Base-by-base conservation (phyloP, 1,139 yeast genomes). In the Saccharomyces pastorianus region DNA sequence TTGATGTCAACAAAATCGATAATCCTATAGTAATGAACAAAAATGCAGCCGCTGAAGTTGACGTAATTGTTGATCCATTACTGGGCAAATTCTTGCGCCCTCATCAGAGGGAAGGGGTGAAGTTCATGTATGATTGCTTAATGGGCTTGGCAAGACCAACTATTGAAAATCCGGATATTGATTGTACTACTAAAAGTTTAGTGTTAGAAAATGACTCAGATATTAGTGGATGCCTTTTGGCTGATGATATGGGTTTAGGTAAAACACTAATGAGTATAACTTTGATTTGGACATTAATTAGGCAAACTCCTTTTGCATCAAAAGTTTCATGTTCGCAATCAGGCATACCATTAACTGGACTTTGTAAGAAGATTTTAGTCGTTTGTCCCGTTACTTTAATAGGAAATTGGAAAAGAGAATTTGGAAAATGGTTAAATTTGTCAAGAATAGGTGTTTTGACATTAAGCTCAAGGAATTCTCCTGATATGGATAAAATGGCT, bases 161-260 rank as follows among this genome's bases (percentile, higher is more conserved):
- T 2, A 34, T 51, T n/a, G 53, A 50, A 3, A 48, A 52, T 8
- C 68, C 67, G 46, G 42, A 32, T 8, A 42, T 38, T 4, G 61
- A 60, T 25, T 49, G 49, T 4, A 56, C 59, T 2, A 44, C 57
- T 1, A 55, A 57, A 27, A 54, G 62, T 26, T 6, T 56, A 1
- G 28, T 54, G 11, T 50, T 66, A 17, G 65, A 64, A 34, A 67
- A 72, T n/a, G 88, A 85, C 2, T 60, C 61, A 41, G 71, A 67
- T 44, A 71, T 75, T 0, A 67, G 73, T 50, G 98, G 99, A 0
- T 93, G 95, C 2, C 72, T 93, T 6, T 70, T 93, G 51, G 99
- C 99, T 0, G 99, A 93, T 69, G 98, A 93, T 65, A 93, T 93
- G 99, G 99, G 99, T 0, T 74, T 93, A 27, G 99, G 99, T 0